Conservation (phyloP, 2,329 filamentous ascomycete genomes). For the Davidsoniella australis region DNA sequence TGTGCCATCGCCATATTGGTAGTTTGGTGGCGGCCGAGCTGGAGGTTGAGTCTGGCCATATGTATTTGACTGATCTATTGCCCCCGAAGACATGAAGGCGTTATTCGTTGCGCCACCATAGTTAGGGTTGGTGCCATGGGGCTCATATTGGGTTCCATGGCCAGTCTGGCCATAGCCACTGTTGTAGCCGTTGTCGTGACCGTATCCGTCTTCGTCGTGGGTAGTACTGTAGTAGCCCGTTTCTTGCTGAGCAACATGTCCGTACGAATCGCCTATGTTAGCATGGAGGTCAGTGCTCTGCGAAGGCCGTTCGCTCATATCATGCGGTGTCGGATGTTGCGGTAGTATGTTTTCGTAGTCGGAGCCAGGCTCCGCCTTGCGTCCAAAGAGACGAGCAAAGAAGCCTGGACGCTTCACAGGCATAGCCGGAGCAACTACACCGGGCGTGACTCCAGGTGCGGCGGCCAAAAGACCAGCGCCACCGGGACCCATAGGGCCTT, state of each 20-base stretch:
- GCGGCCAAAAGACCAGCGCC: neutral
- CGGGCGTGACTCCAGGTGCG: neutral
- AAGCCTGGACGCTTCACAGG: constrained; percentile 18
- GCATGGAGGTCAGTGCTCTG: neutral
- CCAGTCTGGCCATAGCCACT: neutral
- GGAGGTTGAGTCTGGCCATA: constrained; percentile 7
- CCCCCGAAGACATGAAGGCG: constrained; percentile 15
- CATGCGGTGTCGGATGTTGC: constrained; percentile 23
- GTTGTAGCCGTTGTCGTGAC: neutral
- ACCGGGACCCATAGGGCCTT: constrained; percentile 8
- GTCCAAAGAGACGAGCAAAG: constrained; percentile 20
- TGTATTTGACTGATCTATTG: constrained; percentile 16
- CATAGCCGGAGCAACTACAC: constrained; percentile 15
- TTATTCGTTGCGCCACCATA: constrained; percentile 15
- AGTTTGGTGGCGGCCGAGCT: constrained; percentile 7
- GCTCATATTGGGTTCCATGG: constrained; percentile 1
- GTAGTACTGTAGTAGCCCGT: neutral
- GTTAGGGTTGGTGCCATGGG: constrained; percentile 13
- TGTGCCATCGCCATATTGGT: constrained; percentile 24
- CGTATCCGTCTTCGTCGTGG: neutral
- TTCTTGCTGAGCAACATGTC: neutral
- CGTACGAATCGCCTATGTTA: constrained; percentile 14
- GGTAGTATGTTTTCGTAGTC: constrained; percentile 22
- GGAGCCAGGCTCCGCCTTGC: constrained; percentile 14
- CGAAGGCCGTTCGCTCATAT: constrained; percentile 19